Base-by-base conservation (phyloP, 2,329 filamentous ascomycete genomes). In the Stachybotrys chartarum region DNA sequence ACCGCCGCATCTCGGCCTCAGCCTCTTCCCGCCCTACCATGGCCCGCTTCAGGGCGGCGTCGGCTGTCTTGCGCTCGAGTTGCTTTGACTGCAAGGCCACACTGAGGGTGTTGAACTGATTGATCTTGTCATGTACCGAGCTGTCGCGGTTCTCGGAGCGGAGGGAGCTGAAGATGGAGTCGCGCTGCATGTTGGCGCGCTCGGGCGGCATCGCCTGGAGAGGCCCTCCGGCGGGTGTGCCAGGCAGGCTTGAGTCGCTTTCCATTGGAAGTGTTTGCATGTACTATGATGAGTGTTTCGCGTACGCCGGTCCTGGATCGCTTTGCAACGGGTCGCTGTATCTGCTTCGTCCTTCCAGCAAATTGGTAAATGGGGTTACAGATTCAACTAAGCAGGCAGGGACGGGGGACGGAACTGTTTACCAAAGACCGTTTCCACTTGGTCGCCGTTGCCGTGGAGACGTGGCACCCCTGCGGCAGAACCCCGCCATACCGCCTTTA, bases 1-100 rank as follows among this genome's bases (percentile, higher is more conserved):
- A 79, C 47, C 78, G 78, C 58, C 81, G 79, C 73, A 85, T 78
- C 63, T 90, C 86, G n/a, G 72, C 74, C 72, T 90, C 87, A 12
- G 86, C 85, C 71, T 88, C 85, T 66, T 91, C 87, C 48, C 86
- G 79, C 14, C 84, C 86, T 51, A 87, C 66, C 76, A 86, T 82
- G 58, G 84, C 84, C 51, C 84, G 80, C 68, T 84, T 85, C 16
- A 87, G 72, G 32, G 84, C 84, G 35, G 84, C 83, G 61, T 87
- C 84, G 62, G 82, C 84, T 51, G 77, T 83, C 70, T 82, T 86
- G 63, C 83, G 79, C 67, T 86, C 84, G 54, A 85, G 72, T 51
- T 83, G 78, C 63, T 83, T 84, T 39, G 80, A 79, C 68, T 81
- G 76, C 60, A 78, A 72, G 56, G 85, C 80, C 49, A 90, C 76